phyloP scores from a whole-genome alignment of 768 basidiomycete species.

The Suillus clintonianus region DNA sequence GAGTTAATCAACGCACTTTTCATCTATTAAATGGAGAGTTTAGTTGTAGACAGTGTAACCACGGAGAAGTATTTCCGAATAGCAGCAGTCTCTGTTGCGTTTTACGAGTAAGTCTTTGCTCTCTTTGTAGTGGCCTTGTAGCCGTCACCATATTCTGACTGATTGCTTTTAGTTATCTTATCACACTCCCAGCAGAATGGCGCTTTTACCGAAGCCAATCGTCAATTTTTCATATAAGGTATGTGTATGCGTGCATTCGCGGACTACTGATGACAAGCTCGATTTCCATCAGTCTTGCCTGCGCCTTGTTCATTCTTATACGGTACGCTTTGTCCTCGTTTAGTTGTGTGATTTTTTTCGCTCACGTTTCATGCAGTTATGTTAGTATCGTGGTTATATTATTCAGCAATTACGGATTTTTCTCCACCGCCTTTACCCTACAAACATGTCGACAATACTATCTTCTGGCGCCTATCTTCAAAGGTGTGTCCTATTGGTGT shows the following conservation, averaged over 20 bases:
- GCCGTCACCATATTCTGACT: not conserved
- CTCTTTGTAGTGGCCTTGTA: not conserved
- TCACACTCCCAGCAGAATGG: conserved; percentile 34
- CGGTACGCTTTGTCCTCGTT: conserved; percentile 16
- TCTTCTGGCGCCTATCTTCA: conserved; percentile 56
- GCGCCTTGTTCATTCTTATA: conserved; percentile 34
- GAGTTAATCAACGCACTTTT: not conserved
- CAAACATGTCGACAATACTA: conserved; percentile 50
- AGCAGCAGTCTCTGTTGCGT: conserved; percentile 37
- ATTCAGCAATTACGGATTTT: conserved; percentile 61
- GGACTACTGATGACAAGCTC: not conserved
- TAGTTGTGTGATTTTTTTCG: too few relatives aligned
- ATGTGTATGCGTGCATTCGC: not conserved
- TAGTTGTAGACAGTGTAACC: not conserved
- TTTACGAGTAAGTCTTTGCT: conserved; percentile 36
- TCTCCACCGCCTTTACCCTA: conserved; percentile 50
- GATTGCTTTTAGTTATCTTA: conserved; percentile 23
- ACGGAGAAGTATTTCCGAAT: conserved; percentile 36
- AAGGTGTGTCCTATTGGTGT: conserved; percentile 42
- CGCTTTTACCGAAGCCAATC: conserved; percentile 35
- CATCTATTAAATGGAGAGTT: not conserved
- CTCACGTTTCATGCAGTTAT: conserved; percentile 19
- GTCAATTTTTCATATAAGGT: conserved; percentile 30
- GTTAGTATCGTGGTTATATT: conserved; percentile 48
- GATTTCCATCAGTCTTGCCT: conserved; percentile 24